A percentile compares a stretch with the other conserved stretches of the same genome.
phyloP scores from a whole-genome alignment of 2,329 filamentous ascomycete species.

The Allantophomopsis lycopodina region DNA sequence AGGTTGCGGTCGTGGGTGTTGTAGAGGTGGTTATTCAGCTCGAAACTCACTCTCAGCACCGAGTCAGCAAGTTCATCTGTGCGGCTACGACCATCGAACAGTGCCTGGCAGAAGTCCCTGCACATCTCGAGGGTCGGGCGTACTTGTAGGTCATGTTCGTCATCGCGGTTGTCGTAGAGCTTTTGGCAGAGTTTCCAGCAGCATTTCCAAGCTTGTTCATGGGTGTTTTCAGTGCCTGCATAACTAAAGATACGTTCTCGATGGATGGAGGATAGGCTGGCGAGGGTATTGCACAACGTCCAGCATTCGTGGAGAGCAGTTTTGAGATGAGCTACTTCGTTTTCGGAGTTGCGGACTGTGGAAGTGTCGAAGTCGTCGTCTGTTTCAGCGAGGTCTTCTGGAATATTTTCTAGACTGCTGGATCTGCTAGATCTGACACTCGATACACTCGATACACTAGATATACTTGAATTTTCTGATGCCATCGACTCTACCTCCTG shows the following conservation, averaged over 20 bases:
- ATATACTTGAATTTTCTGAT: constrained; percentile 33
- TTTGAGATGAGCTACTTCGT: constrained; percentile 54
- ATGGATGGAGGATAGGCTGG: constrained; percentile 72
- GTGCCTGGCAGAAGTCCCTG: constrained; percentile 78
- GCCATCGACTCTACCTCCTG: constrained; percentile 52
- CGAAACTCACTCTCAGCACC: constrained; percentile 81
- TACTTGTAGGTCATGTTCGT: constrained; percentile 54
- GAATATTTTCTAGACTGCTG: constrained; percentile 31
- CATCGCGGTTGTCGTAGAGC: constrained; percentile 69
- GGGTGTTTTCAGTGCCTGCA: constrained; percentile 59
- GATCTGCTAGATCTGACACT: constrained; percentile 19
- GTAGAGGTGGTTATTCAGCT: constrained; percentile 89
- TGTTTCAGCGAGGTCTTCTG: constrained; percentile 31
- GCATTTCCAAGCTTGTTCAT: constrained; percentile 83
- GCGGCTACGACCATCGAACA: constrained; percentile 74
- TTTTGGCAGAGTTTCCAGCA: constrained; percentile 91
- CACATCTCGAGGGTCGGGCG: constrained; percentile 72
- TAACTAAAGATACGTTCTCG: constrained; percentile 66
- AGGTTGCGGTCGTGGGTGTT: constrained; percentile 78
- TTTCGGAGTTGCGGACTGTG: constrained; percentile 29
- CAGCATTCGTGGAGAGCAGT: constrained; percentile 78
- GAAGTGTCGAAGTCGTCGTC: constrained; percentile 32
- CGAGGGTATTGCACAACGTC: constrained; percentile 85
- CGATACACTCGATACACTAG: constrained; percentile 33
- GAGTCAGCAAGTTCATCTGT: constrained; percentile 74